Percentiles rank a stretch among this genome's conserved stretches.
These are phyloP conservation scores for Alternaria sp. DNA, from an alignment of 2,329 filamentous ascomycete species.

Conservation along the genomic window DNA sequence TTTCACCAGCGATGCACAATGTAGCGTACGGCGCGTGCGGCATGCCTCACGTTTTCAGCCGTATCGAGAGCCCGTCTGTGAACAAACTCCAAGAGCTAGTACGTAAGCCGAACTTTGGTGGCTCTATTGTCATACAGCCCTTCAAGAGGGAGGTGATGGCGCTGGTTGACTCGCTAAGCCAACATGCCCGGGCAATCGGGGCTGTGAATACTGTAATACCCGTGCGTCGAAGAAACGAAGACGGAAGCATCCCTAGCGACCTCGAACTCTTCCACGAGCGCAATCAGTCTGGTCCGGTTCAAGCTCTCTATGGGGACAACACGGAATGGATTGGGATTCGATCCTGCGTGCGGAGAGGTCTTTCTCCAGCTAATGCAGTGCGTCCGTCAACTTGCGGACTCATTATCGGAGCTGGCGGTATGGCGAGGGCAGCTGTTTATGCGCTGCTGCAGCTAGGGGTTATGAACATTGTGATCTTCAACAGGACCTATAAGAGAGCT, in stretches of 20 bases:
- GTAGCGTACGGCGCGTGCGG: conserved; percentile 72
- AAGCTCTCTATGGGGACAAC: conserved; percentile 78
- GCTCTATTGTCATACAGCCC: conserved; percentile 74
- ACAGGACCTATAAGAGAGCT: conserved; percentile 73
- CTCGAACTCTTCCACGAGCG: conserved; percentile 63
- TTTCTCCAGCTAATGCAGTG: conserved; percentile 73
- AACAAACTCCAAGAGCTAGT: conserved; percentile 70
- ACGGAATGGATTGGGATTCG: conserved; percentile 84
- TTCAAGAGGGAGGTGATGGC: conserved; percentile 77
- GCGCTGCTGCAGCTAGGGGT: conserved; percentile 80
- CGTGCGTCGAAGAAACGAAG: conserved; percentile 66
- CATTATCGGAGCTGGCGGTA: conserved; percentile 70
- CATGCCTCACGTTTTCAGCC: conserved; percentile 73
- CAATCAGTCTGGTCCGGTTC: conserved; percentile 71
- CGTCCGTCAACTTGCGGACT: conserved; percentile 62
- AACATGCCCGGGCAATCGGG: conserved; percentile 76
- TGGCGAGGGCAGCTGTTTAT: conserved; percentile 80
- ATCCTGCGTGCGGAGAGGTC: conserved; percentile 73
- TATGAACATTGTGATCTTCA: conserved; percentile 76
- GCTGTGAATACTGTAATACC: conserved; percentile 80
- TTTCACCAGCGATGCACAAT: conserved; percentile 82
- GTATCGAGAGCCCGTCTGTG: conserved; percentile 69
- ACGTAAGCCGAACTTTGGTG: conserved; percentile 72
- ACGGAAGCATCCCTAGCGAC: conserved; percentile 66
- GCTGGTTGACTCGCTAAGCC: conserved; percentile 71